Evolutionary conservation across 257 asterid species (phyloP).

Genomic region (Solanum ossicruentum): DNA sequence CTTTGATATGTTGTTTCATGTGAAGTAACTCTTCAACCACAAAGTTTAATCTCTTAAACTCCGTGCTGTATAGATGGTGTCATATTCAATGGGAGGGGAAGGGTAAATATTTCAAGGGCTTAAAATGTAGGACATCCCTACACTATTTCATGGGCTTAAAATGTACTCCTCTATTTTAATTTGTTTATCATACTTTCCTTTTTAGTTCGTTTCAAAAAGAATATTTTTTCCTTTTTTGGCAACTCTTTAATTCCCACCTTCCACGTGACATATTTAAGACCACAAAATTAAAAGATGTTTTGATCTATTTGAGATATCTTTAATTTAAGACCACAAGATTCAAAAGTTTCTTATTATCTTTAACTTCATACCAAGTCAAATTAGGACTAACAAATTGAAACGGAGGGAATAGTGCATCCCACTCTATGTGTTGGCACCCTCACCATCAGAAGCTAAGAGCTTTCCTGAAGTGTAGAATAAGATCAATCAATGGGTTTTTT

Average conservation of each 20-base stretch:
- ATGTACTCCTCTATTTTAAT: neutral
- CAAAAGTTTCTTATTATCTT: neutral
- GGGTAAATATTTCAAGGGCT: neutral
- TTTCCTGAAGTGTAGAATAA: neutral
- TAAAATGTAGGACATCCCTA: neutral
- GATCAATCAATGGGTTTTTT: neutral
- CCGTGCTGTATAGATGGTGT: neutral
- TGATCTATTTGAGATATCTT: neutral
- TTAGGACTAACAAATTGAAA: neutral
- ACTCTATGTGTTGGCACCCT: neutral
- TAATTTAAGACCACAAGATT: neutral
- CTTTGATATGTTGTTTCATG: neutral
- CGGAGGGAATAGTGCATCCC: neutral
- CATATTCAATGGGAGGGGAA: neutral
- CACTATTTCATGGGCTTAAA: neutral
- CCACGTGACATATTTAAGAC: neutral
- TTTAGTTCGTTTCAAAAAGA: neutral
- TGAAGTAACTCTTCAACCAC: neutral
- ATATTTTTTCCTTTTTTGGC: neutral
- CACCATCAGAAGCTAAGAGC: neutral
- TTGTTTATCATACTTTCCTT: neutral
- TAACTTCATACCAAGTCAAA: neutral
- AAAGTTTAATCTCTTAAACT: neutral
- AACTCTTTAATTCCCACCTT: neutral
- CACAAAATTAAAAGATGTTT: neutral